phyloP scores from a whole-genome alignment of 345 rosid genomes.

The Sisymbrium altissimum region DNA sequence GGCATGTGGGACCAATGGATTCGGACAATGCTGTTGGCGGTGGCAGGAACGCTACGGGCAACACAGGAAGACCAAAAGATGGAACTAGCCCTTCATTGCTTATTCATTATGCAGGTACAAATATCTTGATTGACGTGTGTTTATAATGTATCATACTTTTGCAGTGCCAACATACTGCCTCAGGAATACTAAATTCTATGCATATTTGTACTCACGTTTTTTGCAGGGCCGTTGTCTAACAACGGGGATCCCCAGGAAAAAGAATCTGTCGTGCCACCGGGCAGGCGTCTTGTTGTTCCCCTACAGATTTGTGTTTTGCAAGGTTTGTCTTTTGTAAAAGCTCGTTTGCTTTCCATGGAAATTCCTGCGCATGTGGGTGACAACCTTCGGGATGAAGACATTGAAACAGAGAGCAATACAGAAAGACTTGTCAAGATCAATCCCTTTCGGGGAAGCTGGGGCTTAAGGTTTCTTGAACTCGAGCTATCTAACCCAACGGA shows the following conservation, averaged over 20 bases:
- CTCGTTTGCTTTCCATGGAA: conserved; percentile 96
- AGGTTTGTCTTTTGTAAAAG: conserved; percentile 93
- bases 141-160: conserved; percentile 12
- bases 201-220: background rate
- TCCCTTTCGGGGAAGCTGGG: conserved; percentile 99
- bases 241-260: conserved; percentile 46
- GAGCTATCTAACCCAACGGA: conserved; percentile 95
- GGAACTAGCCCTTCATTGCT: conserved; percentile 74
- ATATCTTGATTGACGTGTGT: background rate
- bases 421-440: conserved; percentile 85
- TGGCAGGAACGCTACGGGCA: conserved; percentile 51
- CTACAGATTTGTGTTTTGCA: conserved; percentile 82
- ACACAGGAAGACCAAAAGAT: conserved; percentile 67
- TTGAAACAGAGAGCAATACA: conserved; percentile 49
- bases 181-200: background rate
- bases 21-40: conserved; percentile 49
- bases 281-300: conserved; percentile 89
- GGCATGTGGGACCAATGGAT: conserved; percentile 76
- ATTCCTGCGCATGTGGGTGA: conserved; percentile 88
- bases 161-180: background rate
- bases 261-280: conserved; percentile 59
- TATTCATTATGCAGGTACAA: conserved; percentile 87
- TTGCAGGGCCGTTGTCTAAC: conserved; percentile 58
- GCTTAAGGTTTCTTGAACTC: conserved; percentile 87
- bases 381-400: conserved; percentile 54